Conservation (phyloP, 768 basidiomycete species). For the Leccinum truebloodii region DNA sequence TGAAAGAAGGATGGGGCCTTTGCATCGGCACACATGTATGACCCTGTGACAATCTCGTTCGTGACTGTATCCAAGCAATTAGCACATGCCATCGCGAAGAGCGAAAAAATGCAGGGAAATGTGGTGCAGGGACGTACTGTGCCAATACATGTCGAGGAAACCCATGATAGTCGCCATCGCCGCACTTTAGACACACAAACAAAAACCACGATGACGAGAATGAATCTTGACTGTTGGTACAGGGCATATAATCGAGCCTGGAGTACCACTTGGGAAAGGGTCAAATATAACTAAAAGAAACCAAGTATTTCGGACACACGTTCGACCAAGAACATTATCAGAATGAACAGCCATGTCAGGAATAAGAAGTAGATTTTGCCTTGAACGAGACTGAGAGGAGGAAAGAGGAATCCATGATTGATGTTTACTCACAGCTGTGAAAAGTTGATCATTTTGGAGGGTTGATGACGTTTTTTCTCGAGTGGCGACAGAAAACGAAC, state of each 20-base stretch:
- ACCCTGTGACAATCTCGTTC: not conserved
- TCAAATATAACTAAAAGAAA: not conserved
- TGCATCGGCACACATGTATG: constrained; percentile 5
- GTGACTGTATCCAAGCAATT: not conserved
- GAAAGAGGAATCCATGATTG: not conserved
- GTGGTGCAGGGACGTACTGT: constrained; percentile 1
- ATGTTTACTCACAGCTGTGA: not conserved
- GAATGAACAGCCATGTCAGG: constrained; percentile 3
- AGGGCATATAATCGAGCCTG: constrained; percentile 15
- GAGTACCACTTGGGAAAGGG: constrained; percentile 9
- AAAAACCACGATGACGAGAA: constrained; percentile 7
- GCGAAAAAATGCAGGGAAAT: not conserved
- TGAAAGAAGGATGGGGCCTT: not conserved
- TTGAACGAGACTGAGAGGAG: not conserved
- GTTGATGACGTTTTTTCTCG: not conserved
- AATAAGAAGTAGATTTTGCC: constrained; percentile 9
- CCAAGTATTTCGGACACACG: not conserved
- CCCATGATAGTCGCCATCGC: constrained; percentile 8
- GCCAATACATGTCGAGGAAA: constrained; percentile 5
- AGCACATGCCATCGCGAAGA: not conserved
- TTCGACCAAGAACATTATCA: constrained; percentile 6
- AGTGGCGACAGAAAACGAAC: not conserved
- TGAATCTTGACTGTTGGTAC: constrained; percentile 7
- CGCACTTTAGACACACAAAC: constrained; percentile 7
- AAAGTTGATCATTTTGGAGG: not conserved